phyloP scores from a whole-genome alignment of 495 filamentous ascomycete genomes.

The Lasiosphaeris hirsuta region DNA sequence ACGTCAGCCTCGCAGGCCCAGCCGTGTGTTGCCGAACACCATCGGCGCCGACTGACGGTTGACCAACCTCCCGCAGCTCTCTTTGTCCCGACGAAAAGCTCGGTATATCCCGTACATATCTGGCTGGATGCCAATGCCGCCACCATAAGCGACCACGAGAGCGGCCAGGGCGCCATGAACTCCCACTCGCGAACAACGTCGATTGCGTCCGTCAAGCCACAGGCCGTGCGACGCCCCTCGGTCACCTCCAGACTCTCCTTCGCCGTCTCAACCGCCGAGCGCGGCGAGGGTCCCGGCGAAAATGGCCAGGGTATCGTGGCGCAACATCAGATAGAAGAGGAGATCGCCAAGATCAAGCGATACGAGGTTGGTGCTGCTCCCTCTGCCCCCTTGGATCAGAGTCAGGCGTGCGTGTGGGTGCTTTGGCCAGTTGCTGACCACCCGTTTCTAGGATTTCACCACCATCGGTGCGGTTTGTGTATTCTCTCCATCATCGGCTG shows the following conservation, averaged over 20 bases:
- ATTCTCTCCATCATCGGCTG: not conserved
- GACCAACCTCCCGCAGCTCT: not conserved
- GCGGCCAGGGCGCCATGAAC: slow-evolving; percentile 33
- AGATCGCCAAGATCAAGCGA: slow-evolving; percentile 95
- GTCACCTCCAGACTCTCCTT: slow-evolving; percentile 68
- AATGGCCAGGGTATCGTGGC: slow-evolving; percentile 38
- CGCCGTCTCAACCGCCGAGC: slow-evolving; percentile 62
- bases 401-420: not conserved
- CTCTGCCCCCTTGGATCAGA: not conserved
- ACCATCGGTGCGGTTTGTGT: slow-evolving; percentile 65
- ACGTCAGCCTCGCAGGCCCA: slow-evolving; percentile 14
- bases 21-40: not conserved
- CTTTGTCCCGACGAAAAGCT: not conserved
- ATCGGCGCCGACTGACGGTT: not conserved
- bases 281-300: slow-evolving; percentile 45
- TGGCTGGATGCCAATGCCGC: slow-evolving; percentile 20
- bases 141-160: slow-evolving; percentile 17
- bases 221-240: slow-evolving; percentile 53
- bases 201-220: slow-evolving; percentile 45
- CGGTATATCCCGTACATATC: not conserved
- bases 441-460: slow-evolving; percentile 61
- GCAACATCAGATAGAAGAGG: slow-evolving; percentile 74
- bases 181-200: slow-evolving; percentile 48
- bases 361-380: slow-evolving; percentile 68
- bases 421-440: slow-evolving; percentile 2